Evolutionary conservation across 257 asterid species (phyloP).

Genomic region (Capsicum chinense): DNA sequence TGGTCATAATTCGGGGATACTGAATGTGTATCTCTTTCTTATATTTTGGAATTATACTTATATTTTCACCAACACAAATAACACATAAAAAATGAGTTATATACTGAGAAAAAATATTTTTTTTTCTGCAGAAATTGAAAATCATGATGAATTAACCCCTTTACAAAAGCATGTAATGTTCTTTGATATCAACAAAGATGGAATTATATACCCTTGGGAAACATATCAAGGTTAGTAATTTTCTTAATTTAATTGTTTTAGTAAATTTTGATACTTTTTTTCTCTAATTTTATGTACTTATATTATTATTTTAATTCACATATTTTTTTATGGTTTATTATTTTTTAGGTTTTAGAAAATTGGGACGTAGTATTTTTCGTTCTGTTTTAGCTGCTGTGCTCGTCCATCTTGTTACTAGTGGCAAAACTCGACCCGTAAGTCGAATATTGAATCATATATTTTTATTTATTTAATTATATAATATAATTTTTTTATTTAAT

Average conservation of each 20-base stretch:
- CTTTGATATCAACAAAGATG: constrained; percentile 66
- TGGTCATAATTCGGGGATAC: no score
- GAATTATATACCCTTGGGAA: constrained; percentile 62
- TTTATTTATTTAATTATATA: not conserved
- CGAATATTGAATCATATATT: not conserved
- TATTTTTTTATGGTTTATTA: not conserved
- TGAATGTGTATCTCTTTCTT: not conserved
- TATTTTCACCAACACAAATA: no score
- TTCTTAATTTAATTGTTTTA: not conserved
- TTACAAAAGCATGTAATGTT: constrained; percentile 62
- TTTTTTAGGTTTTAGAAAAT: constrained; percentile 70
- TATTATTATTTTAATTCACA: not conserved
- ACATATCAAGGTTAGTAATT: constrained; percentile 51
- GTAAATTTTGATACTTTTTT: not conserved
- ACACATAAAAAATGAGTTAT: no score
- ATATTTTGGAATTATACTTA: not conserved
- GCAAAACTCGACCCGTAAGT: constrained; percentile 77
- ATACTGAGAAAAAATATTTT: not conserved
- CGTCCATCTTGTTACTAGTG: constrained; percentile 71
- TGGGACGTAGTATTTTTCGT: constrained; percentile 61
- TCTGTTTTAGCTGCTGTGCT: constrained; percentile 66
- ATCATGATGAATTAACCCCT: constrained; percentile 39
- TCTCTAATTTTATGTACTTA: not conserved
- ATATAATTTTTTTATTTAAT: not conserved
- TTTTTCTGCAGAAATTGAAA: not conserved